Evolutionary conservation across 495 filamentous ascomycete genomes (phyloP).

Genomic region (Penicillium parvum): DNA sequence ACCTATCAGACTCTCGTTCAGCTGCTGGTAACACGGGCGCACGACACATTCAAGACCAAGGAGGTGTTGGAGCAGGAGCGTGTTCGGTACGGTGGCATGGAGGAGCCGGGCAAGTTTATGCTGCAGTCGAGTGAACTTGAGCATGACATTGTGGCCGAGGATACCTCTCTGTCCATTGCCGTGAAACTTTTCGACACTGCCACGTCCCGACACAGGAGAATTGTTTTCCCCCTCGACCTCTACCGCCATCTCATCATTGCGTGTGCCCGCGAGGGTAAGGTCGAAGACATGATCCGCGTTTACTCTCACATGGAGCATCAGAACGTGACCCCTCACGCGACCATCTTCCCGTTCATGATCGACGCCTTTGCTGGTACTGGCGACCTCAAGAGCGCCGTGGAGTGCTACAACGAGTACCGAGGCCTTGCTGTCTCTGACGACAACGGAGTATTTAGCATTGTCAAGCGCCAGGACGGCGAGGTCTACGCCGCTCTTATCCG

Average conservation of each 20-base stretch:
- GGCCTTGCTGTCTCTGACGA: slow-evolving; percentile 75
- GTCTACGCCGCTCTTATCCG: slow-evolving; percentile 86
- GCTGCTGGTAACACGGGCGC: slow-evolving; percentile 70
- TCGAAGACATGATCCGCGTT: slow-evolving; percentile 82
- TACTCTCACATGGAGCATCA: slow-evolving; percentile 85
- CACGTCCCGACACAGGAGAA: slow-evolving; percentile 44
- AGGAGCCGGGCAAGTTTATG: slow-evolving; percentile 84
- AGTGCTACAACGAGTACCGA: slow-evolving; percentile 94
- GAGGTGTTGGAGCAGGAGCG: slow-evolving; percentile 69
- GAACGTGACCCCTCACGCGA: slow-evolving; percentile 65
- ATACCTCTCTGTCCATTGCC: slow-evolving; percentile 78
- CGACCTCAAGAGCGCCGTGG: slow-evolving; percentile 83
- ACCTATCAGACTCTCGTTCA: slow-evolving; percentile 85
- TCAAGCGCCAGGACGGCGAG: slow-evolving; percentile 70
- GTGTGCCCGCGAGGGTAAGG: slow-evolving; percentile 70
- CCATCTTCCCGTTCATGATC: slow-evolving; percentile 89
- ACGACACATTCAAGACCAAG: slow-evolving; percentile 67
- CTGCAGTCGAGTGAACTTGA: slow-evolving; percentile 82
- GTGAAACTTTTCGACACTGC: slow-evolving; percentile 79
- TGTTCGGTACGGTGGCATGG: slow-evolving; percentile 75
- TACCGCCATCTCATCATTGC: slow-evolving; percentile 80
- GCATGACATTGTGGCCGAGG: slow-evolving; percentile 74
- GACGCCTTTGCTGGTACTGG: slow-evolving; percentile 76
- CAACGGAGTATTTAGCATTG: slow-evolving; percentile 63
- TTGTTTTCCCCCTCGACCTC: slow-evolving; percentile 63